Conservation (phyloP, 305 asterid species). For the Ajuga reptans region DNA sequence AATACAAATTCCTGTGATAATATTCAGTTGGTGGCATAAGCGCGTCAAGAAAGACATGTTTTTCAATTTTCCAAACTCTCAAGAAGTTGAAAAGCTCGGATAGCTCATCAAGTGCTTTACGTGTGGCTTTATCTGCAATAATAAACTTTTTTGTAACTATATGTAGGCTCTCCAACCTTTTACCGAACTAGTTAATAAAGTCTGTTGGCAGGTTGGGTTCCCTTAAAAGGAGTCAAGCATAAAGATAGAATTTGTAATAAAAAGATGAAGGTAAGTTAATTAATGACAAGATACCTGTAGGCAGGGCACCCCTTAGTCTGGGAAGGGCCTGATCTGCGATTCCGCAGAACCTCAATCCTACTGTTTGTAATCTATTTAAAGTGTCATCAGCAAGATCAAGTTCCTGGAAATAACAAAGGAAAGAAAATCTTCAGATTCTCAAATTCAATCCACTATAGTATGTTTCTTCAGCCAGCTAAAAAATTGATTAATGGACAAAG, state of each 20-base stretch:
- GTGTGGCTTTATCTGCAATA: constrained; percentile 70
- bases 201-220: too few relatives aligned
- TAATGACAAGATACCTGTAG: constrained; percentile 54
- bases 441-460: constrained; percentile 2
- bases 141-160: neutral
- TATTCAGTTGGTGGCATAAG: constrained; percentile 93
- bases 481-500: neutral
- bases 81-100: constrained; percentile 73
- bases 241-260: neutral
- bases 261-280: neutral
- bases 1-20: constrained; percentile 78
- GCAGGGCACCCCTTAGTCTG: constrained; percentile 95
- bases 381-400: constrained; percentile 80
- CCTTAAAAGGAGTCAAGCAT: too few relatives aligned
- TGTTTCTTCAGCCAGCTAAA: neutral
- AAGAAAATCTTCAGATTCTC: constrained; percentile 8
- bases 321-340: constrained; percentile 87
- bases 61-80: constrained; percentile 73
- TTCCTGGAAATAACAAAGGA: constrained; percentile 49
- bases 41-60: constrained; percentile 58
- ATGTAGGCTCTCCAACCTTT: neutral
- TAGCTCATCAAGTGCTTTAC: constrained; percentile 87
- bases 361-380: constrained; percentile 87
- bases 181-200: neutral
- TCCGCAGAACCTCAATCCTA: constrained; percentile 94